Evolutionary conservation across 1,139 yeast genomes (phyloP), one percentile per base, ranked within the genome.

Genomic region (Taiozyma onychis): DNA sequence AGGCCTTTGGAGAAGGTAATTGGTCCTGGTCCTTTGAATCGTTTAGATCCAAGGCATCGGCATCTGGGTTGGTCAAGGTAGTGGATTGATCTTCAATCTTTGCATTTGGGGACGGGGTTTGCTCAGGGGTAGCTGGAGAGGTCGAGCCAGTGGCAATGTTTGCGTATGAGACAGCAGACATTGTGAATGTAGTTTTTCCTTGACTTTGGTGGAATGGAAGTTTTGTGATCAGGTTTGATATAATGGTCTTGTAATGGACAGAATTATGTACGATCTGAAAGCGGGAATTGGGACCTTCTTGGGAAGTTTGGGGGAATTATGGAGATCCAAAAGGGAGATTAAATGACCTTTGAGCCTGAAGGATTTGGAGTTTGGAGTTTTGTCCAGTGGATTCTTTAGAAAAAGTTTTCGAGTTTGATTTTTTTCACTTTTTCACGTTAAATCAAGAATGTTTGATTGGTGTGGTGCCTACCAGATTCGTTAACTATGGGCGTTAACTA

Each of bases 211-310:
- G 70, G 59, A 0, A 74, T 65, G 39, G 18, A 32, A 13, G 6
- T 66, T 32, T 3, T 18, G 2, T n/a, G 8, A n/a, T 1, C 5
- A 14, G 9, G 18, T 24, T 24, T 24, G 26, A 24, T 24, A 24
- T 13, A 30, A 30, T 42, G 24, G 6, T 10, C 26, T 30, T 30
- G 16, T 30, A 30, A 18, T 13, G 83, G 16, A 82, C 86, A 14
- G 7, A 30, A 30, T 30, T 24, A n/a, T 32, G 18, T 32, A 13
- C 56, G 54, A 69, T 74, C 46, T 37, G 57, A 22, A 37, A 78
- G 79, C 13, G 68, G 14, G 73, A 63, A 58, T 80, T 81, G n/a
- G 85, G 77, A 10, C 76, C 9, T 32, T 32, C 35, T 32, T 32
- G 18, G 9, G 6, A 32, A 14, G 35, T n/a, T 32, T 18, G 5